Conservation (phyloP, 2,329 filamentous ascomycete genomes). For the Apiospora marii region DNA sequence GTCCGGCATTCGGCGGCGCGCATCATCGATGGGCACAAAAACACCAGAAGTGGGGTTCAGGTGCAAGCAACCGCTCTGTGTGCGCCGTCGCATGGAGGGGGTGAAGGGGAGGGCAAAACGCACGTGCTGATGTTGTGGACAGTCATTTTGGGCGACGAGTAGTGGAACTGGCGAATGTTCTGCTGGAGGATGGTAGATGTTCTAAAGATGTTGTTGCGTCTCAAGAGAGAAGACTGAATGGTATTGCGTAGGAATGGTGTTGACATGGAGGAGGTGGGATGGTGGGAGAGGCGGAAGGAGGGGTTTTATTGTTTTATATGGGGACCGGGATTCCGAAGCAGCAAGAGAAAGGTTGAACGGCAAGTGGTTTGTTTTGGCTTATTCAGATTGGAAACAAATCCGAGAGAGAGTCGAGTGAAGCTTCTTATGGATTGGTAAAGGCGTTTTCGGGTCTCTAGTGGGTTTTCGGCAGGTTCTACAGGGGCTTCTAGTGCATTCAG, state of each 20-base stretch:
- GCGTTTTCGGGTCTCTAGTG: not conserved
- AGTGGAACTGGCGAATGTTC: slow-evolving; percentile 44
- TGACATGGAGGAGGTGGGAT: slow-evolving; percentile 28
- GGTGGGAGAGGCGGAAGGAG: slow-evolving; percentile 27
- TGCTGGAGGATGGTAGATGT: not conserved
- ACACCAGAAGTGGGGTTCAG: not conserved
- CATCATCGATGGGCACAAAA: not conserved
- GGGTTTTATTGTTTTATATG: slow-evolving; percentile 28
- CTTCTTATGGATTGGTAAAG: slow-evolving; percentile 11
- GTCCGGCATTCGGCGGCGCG: not conserved
- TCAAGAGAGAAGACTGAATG: slow-evolving; percentile 21
- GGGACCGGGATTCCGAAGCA: slow-evolving; percentile 13
- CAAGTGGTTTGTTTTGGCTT: slow-evolving; percentile 10
- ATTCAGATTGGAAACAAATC: not conserved
- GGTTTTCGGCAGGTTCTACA: not conserved
- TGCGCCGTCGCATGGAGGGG: not conserved
- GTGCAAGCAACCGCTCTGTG: not conserved
- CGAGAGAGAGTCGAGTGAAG: slow-evolving; percentile 9
- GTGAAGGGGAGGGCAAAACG: not conserved
- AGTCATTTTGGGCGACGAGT: slow-evolving; percentile 51
- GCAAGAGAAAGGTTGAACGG: not conserved
- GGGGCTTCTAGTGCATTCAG: slow-evolving; percentile 16
- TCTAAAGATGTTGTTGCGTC: slow-evolving; percentile 24
- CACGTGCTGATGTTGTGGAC: slow-evolving; percentile 50
- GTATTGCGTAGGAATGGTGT: slow-evolving; percentile 25